These are phyloP conservation scores for Neopestalotiopsis rosae DNA, from an alignment of 2,329 filamentous ascomycete genomes.

Conservation along the genomic window DNA sequence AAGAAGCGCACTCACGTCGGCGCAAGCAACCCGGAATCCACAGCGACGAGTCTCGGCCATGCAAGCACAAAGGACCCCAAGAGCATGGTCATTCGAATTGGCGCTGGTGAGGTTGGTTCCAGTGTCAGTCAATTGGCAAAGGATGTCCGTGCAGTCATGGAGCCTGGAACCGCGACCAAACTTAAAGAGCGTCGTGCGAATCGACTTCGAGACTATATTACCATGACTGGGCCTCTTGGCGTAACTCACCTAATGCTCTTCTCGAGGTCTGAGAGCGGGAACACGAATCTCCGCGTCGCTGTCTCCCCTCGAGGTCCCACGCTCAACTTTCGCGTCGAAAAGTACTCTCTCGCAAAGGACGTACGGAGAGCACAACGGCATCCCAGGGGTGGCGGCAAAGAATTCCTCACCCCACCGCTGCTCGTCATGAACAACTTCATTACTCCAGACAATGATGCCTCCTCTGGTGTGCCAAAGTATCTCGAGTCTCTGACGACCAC, in stretches of 20 bases:
- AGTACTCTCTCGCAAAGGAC: constrained; percentile 93
- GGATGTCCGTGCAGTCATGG: constrained; percentile 93
- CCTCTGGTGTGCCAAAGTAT: constrained; percentile 83
- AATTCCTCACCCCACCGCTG: constrained; percentile 84
- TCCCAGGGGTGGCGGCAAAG: constrained; percentile 81
- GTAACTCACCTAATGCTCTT: constrained; percentile 94
- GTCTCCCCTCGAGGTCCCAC: constrained; percentile 91
- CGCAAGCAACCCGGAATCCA: constrained; percentile 63
- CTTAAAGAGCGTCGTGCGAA: constrained; percentile 91
- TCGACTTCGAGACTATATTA: constrained; percentile 87
- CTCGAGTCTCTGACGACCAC: constrained; percentile 92
- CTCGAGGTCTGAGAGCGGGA: constrained; percentile 85
- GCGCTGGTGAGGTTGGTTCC: constrained; percentile 89
- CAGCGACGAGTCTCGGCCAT: constrained; percentile 59
- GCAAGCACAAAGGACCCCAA: constrained; percentile 77
- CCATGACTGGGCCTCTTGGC: constrained; percentile 93
- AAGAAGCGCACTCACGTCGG: constrained; percentile 90
- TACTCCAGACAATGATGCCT: constrained; percentile 63
- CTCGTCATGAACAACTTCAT: constrained; percentile 99
- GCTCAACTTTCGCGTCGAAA: constrained; percentile 91
- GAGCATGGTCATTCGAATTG: constrained; percentile 98
- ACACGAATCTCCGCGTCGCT: constrained; percentile 89
- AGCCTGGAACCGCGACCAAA: constrained; percentile 88
- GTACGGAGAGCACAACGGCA: constrained; percentile 83
- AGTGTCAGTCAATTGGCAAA: constrained; percentile 90